Evolutionary conservation across 345 rosid genomes (phyloP), one percentile per base, ranked within the genome.

Genomic region (Brassica incana): DNA sequence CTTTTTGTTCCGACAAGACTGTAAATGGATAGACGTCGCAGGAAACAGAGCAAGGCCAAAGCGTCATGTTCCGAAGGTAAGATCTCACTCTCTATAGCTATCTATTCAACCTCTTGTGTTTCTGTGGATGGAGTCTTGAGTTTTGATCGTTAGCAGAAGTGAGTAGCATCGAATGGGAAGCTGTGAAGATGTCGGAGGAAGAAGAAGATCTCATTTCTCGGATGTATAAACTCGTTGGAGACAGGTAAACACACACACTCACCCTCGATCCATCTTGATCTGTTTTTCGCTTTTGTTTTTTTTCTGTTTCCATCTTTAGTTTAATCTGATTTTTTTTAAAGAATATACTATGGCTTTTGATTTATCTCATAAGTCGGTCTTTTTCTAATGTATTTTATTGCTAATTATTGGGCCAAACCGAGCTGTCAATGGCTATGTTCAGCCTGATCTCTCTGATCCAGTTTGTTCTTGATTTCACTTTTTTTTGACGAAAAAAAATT

Each of bases 151-250:
- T 60, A 33, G 64, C 86, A 95, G 99, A 95, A 83, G 99, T 91
- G 72, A 91, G 97, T 90, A 95, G 97, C 69, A 86, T 88, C 15
- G 97, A 88, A 48, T 95, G 99, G 99, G 94, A 89, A 72, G 85
- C 88, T 78, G 91, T 95, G 66, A 91, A 83, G 80, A 92, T 95
- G 99, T 80, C 90, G 0, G 95, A 91, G 64, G 95, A 91, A 87
- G 99, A 95, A 83, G 94, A 91, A 74, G 97, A 95, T 85, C 97
- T 95, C 77, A 90, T 95, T 67, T 84, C 82, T 58, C 84, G 99
- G 79, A 91, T 95, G 99, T 84, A 88, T 77, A 89, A 85, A 78
- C 97, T 92, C 69, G 95, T 95, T 2, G 97, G 99, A 8, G 94
- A 90, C 83, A 87, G 93, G 99, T 90, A 9, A 3, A 15, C 5